These are phyloP conservation scores for Talaromyces islandicus DNA, from an alignment of 2,329 filamentous ascomycete species.

Conservation along the genomic window DNA sequence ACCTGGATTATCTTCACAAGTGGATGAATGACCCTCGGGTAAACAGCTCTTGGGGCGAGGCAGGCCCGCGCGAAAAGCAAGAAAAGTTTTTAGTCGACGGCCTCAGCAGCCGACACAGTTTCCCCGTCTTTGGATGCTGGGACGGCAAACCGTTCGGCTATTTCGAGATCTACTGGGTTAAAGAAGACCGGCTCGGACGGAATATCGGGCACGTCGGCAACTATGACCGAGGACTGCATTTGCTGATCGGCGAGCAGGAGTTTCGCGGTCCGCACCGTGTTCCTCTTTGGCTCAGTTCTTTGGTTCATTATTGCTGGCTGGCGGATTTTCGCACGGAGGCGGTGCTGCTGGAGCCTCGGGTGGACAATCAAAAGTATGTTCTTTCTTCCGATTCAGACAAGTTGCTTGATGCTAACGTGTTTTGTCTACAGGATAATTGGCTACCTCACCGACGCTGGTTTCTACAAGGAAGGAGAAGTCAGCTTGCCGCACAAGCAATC, in stretches of 20 bases:
- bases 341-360: slow-evolving; percentile 78
- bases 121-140: slow-evolving; percentile 90
- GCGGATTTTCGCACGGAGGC: slow-evolving; percentile 75
- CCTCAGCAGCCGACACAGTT: slow-evolving; percentile 66
- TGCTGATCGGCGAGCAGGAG: slow-evolving; percentile 87
- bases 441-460: slow-evolving; percentile 69
- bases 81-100: slow-evolving; percentile 62
- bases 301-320: slow-evolving; percentile 81
- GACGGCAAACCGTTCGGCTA: slow-evolving; percentile 94
- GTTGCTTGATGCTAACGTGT: slow-evolving; percentile 11
- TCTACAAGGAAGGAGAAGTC: slow-evolving; percentile 80
- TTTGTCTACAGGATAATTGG: slow-evolving; percentile 52
- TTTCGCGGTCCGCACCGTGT: slow-evolving; percentile 74
- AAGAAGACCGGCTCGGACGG: slow-evolving; percentile 74
- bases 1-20: slow-evolving; percentile 65
- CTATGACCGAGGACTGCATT: slow-evolving; percentile 83
- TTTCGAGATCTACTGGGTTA: slow-evolving; percentile 98
- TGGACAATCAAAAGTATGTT: slow-evolving; percentile 78
- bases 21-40: slow-evolving; percentile 91
- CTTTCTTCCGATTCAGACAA: background rate
- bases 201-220: slow-evolving; percentile 64
- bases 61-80: slow-evolving; percentile 50
- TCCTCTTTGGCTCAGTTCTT: slow-evolving; percentile 70
- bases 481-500: slow-evolving; percentile 89
- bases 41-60: slow-evolving; percentile 74